A percentile compares a stretch with the other conserved stretches of the same genome.
These are phyloP conservation scores for Aureobasidium namibiae DNA, from an alignment of 2,329 filamentous ascomycete genomes.

Conservation along the genomic window DNA sequence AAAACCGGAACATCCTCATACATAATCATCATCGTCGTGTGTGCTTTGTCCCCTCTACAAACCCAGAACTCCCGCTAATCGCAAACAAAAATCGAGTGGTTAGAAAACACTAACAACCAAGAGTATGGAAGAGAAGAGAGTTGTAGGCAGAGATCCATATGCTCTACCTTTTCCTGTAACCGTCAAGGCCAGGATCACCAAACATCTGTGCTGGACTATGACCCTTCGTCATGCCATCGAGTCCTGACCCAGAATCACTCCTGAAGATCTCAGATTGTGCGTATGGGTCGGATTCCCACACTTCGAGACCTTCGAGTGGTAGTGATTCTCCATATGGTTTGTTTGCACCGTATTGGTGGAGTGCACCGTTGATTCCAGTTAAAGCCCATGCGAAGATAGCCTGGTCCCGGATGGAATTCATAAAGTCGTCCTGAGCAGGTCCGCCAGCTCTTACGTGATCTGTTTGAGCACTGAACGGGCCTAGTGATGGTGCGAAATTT, in stretches of 20 bases:
- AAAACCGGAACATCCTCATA: not conserved
- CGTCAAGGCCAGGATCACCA: constrained; percentile 24
- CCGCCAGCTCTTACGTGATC: constrained; percentile 33
- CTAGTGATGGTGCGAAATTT: constrained; percentile 30
- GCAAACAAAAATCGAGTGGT: not conserved
- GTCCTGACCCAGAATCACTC: constrained; percentile 13
- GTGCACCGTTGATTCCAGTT: constrained; percentile 68
- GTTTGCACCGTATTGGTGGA: constrained; percentile 57
- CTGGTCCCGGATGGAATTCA: constrained; percentile 74
- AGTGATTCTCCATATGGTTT: constrained; percentile 55
- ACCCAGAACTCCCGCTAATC: not conserved
- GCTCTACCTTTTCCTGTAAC: constrained; percentile 14
- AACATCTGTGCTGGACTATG: constrained; percentile 20
- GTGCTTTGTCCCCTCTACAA: not conserved
- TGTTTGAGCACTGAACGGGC: constrained; percentile 23
- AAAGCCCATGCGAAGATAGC: constrained; percentile 84
- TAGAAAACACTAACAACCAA: not conserved
- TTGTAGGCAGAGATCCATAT: not conserved
- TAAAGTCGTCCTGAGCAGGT: constrained; percentile 54
- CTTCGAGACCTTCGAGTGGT: constrained; percentile 51
- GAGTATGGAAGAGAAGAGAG: not conserved
- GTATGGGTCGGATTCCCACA: constrained; percentile 44
- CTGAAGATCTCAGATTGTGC: constrained; percentile 7
- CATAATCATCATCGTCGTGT: not conserved
- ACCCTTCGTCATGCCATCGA: constrained; percentile 14